Conservation (phyloP, 2,329 filamentous ascomycete species). For the Colletotrichum eleusines region DNA sequence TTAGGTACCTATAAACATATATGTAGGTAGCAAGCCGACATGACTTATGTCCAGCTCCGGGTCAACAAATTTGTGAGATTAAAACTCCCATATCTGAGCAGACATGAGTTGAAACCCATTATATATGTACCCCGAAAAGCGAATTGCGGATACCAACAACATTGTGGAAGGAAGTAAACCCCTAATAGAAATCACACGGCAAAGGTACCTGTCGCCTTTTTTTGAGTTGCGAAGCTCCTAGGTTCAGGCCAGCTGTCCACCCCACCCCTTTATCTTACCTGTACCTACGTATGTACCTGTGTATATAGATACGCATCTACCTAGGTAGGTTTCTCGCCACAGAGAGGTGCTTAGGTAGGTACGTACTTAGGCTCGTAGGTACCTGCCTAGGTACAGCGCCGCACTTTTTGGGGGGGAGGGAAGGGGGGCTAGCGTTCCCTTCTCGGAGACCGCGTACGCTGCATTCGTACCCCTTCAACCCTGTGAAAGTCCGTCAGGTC, state of each 20-base stretch:
- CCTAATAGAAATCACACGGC: not conserved
- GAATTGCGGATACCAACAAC: not conserved
- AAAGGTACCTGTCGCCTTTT: conserved; percentile 17
- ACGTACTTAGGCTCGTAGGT: no score
- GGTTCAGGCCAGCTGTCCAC: conserved; percentile 33
- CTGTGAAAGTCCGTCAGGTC: conserved; percentile 30
- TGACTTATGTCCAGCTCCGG: not conserved
- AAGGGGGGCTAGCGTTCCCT: conserved; percentile 32
- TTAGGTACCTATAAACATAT: no score
- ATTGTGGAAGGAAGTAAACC: not conserved
- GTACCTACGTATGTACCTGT: no score
- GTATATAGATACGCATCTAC: no score
- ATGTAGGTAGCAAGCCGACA: not conserved
- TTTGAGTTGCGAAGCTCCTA: conserved; percentile 27
- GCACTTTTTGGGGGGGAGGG: conserved; percentile 18
- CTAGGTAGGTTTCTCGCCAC: no score
- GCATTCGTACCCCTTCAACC: conserved; percentile 37
- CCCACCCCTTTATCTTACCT: conserved; percentile 24
- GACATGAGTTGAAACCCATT: not conserved
- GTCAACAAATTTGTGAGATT: not conserved
- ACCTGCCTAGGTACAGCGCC: not conserved
- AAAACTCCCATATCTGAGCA: not conserved
- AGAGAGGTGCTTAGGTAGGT: no score
- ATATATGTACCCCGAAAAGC: not conserved
- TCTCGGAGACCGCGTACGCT: conserved; percentile 24